These are phyloP conservation scores for Yamadazyma aaseri DNA, from an alignment of 1,139 yeast genomes.

Conservation along the genomic window DNA sequence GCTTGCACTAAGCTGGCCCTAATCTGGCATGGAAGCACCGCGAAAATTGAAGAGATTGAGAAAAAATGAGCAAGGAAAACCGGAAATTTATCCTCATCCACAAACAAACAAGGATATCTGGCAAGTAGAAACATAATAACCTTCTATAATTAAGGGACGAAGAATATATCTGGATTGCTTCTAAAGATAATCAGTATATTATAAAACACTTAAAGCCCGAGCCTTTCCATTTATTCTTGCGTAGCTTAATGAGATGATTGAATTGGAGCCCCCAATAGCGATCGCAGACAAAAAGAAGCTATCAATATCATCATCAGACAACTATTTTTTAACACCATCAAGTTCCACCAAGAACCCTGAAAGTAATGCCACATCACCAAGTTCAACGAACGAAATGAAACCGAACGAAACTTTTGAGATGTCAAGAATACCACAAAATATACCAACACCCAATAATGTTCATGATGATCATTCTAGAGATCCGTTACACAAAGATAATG, in stretches of 20 bases:
- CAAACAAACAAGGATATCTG: not conserved
- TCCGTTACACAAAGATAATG: slow-evolving; percentile 7
- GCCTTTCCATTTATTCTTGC: too few species aligned
- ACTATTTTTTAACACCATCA: slow-evolving; percentile 25
- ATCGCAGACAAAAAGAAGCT: slow-evolving; percentile 6
- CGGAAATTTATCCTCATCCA: not conserved
- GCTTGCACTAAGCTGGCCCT: too few species aligned
- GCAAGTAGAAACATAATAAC: too few species aligned
- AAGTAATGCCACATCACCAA: slow-evolving; percentile 36
- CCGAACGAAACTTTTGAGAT: not conserved
- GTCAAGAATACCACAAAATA: too few species aligned
- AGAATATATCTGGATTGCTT: too few species aligned
- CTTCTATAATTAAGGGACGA: too few species aligned
- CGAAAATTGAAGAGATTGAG: too few species aligned
- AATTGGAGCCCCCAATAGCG: slow-evolving; percentile 1
- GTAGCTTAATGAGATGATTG: slow-evolving; percentile 4
- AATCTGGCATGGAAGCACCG: too few species aligned
- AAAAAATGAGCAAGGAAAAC: not conserved
- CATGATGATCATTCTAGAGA: slow-evolving; percentile 7
- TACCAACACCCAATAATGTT: not conserved
- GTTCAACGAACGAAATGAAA: slow-evolving; percentile 18
- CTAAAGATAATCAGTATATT: too few species aligned
- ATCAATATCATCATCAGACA: slow-evolving; percentile 15
- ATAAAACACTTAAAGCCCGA: too few species aligned
- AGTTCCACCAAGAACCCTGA: slow-evolving; percentile 22